phyloP scores from a whole-genome alignment of 2,329 filamentous ascomycete species.

The Byssoonygena ceratinophila region DNA sequence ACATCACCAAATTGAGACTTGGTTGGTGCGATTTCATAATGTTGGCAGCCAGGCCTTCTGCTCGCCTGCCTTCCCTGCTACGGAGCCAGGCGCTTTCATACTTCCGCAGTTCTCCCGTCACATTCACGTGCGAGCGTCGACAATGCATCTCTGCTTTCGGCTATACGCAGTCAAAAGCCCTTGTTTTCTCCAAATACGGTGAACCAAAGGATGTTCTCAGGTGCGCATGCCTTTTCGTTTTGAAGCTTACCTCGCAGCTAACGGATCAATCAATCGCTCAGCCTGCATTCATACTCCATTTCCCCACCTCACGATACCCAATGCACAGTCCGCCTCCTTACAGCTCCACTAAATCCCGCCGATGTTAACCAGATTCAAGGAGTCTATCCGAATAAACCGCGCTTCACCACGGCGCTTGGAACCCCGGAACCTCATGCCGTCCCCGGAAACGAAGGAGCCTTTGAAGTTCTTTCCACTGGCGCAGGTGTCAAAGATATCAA shows the following conservation, averaged over 20 bases:
- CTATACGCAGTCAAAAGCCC: slow-evolving; percentile 41
- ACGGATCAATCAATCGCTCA: slow-evolving; percentile 15
- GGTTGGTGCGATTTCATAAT: background rate
- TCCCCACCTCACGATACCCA: slow-evolving; percentile 46
- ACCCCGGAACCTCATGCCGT: slow-evolving; percentile 61
- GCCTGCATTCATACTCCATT: slow-evolving; percentile 42
- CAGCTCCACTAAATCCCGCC: slow-evolving; percentile 87
- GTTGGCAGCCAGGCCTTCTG: background rate
- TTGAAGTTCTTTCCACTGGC: slow-evolving; percentile 69
- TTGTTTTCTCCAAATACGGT: slow-evolving; percentile 41
- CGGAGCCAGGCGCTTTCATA: slow-evolving; percentile 3
- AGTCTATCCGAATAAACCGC: slow-evolving; percentile 78
- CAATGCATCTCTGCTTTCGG: slow-evolving; percentile 39
- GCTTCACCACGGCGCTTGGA: slow-evolving; percentile 64
- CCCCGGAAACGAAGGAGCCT: slow-evolving; percentile 71
- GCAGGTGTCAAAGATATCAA: slow-evolving; percentile 50
- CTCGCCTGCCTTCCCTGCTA: slow-evolving; percentile 3
- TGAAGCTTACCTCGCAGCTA: background rate
- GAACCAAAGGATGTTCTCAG: slow-evolving; percentile 40
- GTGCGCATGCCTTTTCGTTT: slow-evolving; percentile 21
- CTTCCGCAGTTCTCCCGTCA: slow-evolving; percentile 15
- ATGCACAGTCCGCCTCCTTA: slow-evolving; percentile 76
- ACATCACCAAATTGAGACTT: background rate
- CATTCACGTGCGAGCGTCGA: slow-evolving; percentile 19
- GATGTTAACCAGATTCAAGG: slow-evolving; percentile 98